These are phyloP conservation scores for Ensete glaucum DNA, from an alignment of 176 grass and related monocot genomes.

Conservation along the genomic window DNA sequence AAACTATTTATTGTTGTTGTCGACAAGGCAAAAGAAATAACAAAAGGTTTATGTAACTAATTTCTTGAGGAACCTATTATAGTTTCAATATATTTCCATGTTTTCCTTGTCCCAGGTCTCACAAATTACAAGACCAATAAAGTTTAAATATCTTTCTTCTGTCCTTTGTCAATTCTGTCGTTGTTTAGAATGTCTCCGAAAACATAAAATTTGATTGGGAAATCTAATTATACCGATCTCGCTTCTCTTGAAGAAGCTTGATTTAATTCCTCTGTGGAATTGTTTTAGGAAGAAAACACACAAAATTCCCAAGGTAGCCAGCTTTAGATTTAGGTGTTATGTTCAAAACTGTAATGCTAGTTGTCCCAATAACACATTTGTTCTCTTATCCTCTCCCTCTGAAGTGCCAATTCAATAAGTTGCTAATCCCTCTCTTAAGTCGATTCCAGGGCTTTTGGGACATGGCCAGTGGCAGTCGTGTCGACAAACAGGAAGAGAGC, in stretches of 20 bases:
- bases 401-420: neutral
- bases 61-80: neutral
- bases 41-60: neutral
- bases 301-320: neutral
- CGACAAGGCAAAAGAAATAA: neutral
- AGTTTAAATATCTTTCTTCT: neutral
- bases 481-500: constrained; percentile 44
- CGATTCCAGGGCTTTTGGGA: constrained; percentile 67
- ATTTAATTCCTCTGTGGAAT: no score
- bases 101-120: neutral
- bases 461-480: constrained; percentile 83
- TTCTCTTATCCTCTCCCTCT: neutral
- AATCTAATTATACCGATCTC: no score
- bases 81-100: neutral
- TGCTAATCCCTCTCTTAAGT: neutral
- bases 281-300: neutral
- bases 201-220: no score
- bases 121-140: neutral
- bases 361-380: neutral
- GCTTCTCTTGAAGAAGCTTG: no score
- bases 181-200: no score
- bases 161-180: neutral
- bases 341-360: neutral
- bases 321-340: neutral
- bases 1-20: no score